phyloP scores from a whole-genome alignment of 805 yeast species.

The Osmozyma mogii region DNA sequence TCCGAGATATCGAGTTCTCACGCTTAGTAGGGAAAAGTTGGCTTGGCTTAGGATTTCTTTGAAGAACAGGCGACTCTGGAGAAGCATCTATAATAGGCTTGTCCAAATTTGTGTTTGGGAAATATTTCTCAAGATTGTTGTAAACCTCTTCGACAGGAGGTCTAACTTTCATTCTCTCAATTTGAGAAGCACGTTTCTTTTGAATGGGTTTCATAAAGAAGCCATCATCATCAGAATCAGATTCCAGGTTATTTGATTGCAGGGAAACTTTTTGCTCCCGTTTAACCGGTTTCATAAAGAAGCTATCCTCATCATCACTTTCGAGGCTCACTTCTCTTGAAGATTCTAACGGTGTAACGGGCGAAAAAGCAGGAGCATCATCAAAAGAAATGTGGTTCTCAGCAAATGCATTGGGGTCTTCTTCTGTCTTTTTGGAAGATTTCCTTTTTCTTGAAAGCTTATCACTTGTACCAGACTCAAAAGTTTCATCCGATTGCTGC shows the following conservation, averaged over 20 bases:
- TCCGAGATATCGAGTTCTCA: slow-evolving; percentile 26
- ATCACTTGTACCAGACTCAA: slow-evolving; percentile 5
- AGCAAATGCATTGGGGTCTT: slow-evolving; percentile 42
- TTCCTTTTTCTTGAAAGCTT: slow-evolving; percentile 1
- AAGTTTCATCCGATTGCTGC: slow-evolving; percentile 4
- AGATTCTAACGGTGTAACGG: neutral
- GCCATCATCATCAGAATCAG: slow-evolving; percentile 2
- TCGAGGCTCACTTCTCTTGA: neutral
- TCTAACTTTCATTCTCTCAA: slow-evolving; percentile 53
- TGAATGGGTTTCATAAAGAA: slow-evolving; percentile 2
- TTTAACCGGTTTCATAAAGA: slow-evolving; percentile 13
- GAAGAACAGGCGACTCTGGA: slow-evolving; percentile 40
- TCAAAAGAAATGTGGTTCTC: slow-evolving; percentile 71
- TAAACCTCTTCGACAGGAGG: slow-evolving; percentile 95
- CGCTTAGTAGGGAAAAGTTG: slow-evolving; percentile 13
- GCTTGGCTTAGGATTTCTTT: slow-evolving; percentile 5
- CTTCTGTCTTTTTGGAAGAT: neutral
- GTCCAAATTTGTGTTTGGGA: slow-evolving; percentile 89
- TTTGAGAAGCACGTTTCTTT: slow-evolving; percentile 1
- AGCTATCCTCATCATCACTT: slow-evolving; percentile 5
- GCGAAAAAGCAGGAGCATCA: slow-evolving; percentile 45
- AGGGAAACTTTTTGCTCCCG: neutral
- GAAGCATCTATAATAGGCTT: slow-evolving; percentile 79
- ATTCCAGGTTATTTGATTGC: too few relatives aligned
- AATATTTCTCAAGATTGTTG: slow-evolving; percentile 82